Conservation (phyloP, 78 protist species). For the Monosiga brevicollis region DNA sequence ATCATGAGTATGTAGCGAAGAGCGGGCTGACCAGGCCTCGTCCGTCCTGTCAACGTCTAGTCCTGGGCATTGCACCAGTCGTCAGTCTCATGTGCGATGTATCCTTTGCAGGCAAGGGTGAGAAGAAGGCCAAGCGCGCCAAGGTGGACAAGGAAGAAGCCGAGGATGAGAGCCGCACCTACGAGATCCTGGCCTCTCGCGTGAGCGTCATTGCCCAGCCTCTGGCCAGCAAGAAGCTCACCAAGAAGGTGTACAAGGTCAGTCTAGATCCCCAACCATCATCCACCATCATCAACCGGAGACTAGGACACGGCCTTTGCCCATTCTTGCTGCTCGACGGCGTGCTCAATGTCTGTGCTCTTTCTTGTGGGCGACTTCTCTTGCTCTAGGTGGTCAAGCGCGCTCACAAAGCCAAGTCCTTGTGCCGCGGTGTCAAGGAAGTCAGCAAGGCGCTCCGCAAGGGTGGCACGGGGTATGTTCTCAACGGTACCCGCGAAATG, state of each 20-base stretch:
- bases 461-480: slow-evolving; percentile 34
- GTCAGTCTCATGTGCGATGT: too few species aligned
- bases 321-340: too few species aligned
- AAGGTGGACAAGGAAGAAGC: slow-evolving; percentile 21
- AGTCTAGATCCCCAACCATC: neutral
- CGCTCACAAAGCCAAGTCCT: slow-evolving; percentile 54
- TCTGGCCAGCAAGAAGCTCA: slow-evolving; percentile 66
- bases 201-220: slow-evolving; percentile 72
- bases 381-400: neutral
- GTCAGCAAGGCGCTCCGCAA: slow-evolving; percentile 79
- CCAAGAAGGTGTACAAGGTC: slow-evolving; percentile 65
- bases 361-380: neutral
- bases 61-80: too few species aligned
- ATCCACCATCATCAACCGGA: too few species aligned
- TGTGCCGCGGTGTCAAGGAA: slow-evolving; percentile 86
- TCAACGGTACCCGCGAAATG: neutral
- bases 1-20: neutral
- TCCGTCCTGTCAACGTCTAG: too few species aligned
- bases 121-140: slow-evolving; percentile 1
- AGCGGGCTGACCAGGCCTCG: neutral
- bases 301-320: too few species aligned
- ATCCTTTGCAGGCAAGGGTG: neutral
- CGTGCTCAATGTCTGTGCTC: neutral
- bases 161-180: neutral
- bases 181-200: slow-evolving; percentile 5